Percentiles rank a stretch among this genome's conserved stretches.
phyloP scores from a whole-genome alignment of 495 filamentous ascomycete genomes.

The Aspergillus saccharolyticus region DNA sequence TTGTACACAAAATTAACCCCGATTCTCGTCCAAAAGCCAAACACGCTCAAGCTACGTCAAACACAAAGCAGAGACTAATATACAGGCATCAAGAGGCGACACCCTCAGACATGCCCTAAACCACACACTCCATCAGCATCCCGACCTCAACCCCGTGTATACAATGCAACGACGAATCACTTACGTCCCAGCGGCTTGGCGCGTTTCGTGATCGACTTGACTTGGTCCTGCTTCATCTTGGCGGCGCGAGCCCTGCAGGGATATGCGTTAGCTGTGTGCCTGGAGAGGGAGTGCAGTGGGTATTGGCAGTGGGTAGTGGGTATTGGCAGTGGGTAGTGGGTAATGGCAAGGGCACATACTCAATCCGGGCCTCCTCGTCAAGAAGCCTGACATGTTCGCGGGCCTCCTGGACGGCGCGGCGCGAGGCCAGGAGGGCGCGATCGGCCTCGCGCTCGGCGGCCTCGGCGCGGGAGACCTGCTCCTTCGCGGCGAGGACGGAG shows the following conservation, averaged over 20 bases:
- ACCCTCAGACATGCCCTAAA: background rate
- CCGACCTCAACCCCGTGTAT: background rate
- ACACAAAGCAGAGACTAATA: background rate
- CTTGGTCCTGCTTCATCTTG: slow-evolving; percentile 63
- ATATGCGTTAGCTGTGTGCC: background rate
- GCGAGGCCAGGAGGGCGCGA: slow-evolving; percentile 51
- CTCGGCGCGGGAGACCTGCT: slow-evolving; percentile 55
- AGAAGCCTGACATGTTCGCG: slow-evolving; percentile 57
- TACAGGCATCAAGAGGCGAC: background rate
- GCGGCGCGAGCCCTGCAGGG: slow-evolving; percentile 47
- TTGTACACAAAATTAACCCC: too few relatives aligned
- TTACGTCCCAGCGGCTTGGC: slow-evolving; percentile 58
- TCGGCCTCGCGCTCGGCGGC: slow-evolving; percentile 58
- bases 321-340: too few relatives aligned
- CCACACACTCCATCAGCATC: background rate
- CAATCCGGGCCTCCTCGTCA: slow-evolving; percentile 59
- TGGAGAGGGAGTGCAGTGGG: too few relatives aligned
- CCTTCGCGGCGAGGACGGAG: slow-evolving; percentile 51
- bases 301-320: too few relatives aligned
- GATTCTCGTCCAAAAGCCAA: background rate
- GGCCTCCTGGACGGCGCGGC: slow-evolving; percentile 54
- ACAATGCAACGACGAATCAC: slow-evolving; percentile 1
- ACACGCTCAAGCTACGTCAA: background rate
- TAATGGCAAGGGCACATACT: slow-evolving; percentile 35
- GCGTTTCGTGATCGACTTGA: slow-evolving; percentile 56